Evolutionary conservation across 306 rosid species (phyloP), one percentile per base, ranked within the genome.

Genomic region (Hippophae rhamnoides): DNA sequence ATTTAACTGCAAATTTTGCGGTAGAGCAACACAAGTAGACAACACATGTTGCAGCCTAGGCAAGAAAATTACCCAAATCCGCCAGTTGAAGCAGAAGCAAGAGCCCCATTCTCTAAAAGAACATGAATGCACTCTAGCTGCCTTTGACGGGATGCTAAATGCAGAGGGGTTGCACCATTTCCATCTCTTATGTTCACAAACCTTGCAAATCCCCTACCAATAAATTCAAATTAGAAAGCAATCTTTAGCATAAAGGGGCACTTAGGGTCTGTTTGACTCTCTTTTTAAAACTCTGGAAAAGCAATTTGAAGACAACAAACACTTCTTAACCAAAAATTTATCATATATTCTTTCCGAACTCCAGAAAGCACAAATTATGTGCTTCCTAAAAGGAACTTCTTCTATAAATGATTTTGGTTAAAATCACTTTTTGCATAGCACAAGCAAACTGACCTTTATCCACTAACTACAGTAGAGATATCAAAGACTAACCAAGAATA

Each of bases 181-280:
- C 85, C 84, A 75, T 90, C 95, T 81, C 95, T 83, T 64, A 90
- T 79, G 58, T 90, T 90, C 74, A 90, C 97, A 69, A 84, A 90
- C 77, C 97, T 77, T 8, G 81, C 74, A 75, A 86, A 86, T 52
- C 97, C 95, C 95, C 97, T 90, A 74, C 13, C 41, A 72, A 66
- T 47, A 31, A 64, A 81, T 72, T 41, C 47, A 40, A 57, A 43
- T 18, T 54, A 41, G 46, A 64, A 48, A 38, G 42, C 52, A 75
- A 60, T 27, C 53, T 4, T 9, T 53, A 50, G 51, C 55, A 43
- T 45, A 53, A 23, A 18, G 40, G 40, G 57, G 27, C 3, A 40
- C 7, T 44, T 5, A 23, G 40, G 6, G 41, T 18, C 12, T 59
- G 56, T 27, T 8, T 38, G n/a, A 26, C 7, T 52, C 8, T 12